These are phyloP conservation scores for Candida sanyaensis DNA, from an alignment of 1,139 yeast genomes.

Conservation along the genomic window DNA sequence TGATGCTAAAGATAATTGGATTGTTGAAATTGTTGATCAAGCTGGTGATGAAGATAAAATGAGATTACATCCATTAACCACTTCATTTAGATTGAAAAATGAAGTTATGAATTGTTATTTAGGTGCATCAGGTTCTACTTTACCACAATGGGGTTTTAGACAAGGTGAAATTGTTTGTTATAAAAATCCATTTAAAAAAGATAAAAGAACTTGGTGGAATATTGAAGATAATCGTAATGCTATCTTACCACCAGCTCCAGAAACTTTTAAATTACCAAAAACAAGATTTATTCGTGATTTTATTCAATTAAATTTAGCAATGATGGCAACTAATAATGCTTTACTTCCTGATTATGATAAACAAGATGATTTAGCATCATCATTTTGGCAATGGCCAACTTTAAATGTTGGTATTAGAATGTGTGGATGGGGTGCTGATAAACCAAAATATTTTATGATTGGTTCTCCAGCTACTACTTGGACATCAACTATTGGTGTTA, in stretches of 20 bases:
- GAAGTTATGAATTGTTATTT: constrained; percentile 78
- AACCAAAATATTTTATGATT: constrained; percentile 79
- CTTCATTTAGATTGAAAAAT: constrained; percentile 78
- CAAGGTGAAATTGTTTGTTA: constrained; percentile 95
- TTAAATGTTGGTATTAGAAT: constrained; percentile 89
- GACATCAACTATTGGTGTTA: constrained; percentile 77
- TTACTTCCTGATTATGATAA: constrained; percentile 91
- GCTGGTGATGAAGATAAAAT: constrained; percentile 65
- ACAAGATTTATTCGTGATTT: constrained; percentile 88
- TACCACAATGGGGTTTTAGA: constrained; percentile 98
- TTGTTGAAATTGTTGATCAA: constrained; percentile 83
- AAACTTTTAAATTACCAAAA: constrained; percentile 74
- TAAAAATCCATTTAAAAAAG: constrained; percentile 74
- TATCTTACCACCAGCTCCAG: constrained; percentile 71
- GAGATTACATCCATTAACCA: constrained; percentile 81
- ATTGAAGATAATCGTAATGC: constrained; percentile 82
- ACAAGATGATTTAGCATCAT: constrained; percentile 86
- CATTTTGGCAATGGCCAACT: constrained; percentile 99
- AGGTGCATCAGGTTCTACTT: constrained; percentile 73
- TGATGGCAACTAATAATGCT: constrained; percentile 99
- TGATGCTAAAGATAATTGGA: constrained; percentile 92
- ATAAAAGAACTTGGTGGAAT: constrained; percentile 98
- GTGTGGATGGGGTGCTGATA: constrained; percentile 90
- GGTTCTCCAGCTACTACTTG: constrained; percentile 96
- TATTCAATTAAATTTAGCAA: constrained; percentile 89